Evolutionary conservation across 768 basidiomycete genomes (phyloP).

Genomic region (Tylopilus felleus): DNA sequence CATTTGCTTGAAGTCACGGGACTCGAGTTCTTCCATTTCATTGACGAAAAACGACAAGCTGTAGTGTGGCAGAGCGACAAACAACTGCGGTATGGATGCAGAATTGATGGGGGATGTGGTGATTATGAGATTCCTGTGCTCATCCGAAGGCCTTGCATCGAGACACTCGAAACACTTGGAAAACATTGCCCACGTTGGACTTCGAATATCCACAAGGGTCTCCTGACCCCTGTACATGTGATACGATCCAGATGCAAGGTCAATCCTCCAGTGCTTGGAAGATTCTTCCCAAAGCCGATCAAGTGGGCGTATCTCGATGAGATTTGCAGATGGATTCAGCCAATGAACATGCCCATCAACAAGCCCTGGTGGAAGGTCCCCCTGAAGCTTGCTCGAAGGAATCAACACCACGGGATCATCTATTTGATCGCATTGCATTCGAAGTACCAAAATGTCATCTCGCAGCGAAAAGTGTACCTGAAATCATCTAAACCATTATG

Average conservation of each 20-base stretch:
- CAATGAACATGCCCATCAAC: neutral
- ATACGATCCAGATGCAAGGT: neutral
- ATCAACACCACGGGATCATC: neutral
- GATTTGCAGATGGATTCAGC: neutral
- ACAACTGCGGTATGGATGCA: neutral
- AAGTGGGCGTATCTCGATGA: neutral
- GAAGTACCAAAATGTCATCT: neutral
- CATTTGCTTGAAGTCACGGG: neutral
- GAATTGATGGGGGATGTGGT: neutral
- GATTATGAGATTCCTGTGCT: neutral
- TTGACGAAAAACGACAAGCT: neutral
- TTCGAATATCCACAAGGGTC: neutral
- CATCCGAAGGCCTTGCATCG: too few relatives aligned
- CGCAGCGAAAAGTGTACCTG: neutral
- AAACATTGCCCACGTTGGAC: neutral
- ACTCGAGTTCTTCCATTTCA: too few relatives aligned
- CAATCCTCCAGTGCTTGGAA: neutral
- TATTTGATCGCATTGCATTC: neutral
- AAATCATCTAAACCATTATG: neutral
- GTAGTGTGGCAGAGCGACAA: neutral
- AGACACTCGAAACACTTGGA: neutral
- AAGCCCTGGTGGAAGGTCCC: neutral
- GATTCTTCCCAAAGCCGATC: neutral
- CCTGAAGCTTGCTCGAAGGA: neutral
- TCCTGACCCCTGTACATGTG: neutral